Evolutionary conservation across 306 rosid species (phyloP).

Genomic region (Prunus mume): DNA sequence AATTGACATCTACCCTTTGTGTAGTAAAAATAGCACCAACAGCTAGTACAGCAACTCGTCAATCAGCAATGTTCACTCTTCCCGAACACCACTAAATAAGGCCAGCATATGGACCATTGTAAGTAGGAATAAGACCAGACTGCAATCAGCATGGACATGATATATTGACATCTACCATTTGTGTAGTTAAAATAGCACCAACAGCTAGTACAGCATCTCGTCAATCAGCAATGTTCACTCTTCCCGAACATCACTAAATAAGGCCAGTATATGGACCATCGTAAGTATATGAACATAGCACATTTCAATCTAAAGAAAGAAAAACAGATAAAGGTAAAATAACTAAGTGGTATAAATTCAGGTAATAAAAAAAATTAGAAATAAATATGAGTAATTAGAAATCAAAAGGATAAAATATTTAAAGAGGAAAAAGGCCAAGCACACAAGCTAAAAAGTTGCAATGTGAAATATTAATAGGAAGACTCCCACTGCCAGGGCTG

Average conservation of each 20-base stretch:
- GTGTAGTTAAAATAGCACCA: constrained; percentile 34
- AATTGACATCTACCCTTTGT: constrained; percentile 38
- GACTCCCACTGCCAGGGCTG: constrained; percentile 10
- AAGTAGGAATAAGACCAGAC: constrained; percentile 30
- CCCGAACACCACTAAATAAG: constrained; percentile 47
- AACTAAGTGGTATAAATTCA: neutral
- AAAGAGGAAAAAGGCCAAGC: neutral
- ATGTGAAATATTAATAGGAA: constrained; percentile 1
- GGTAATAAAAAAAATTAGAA: neutral
- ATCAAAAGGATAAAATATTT: neutral
- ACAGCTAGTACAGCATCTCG: constrained; percentile 48
- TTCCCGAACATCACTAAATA: constrained; percentile 48
- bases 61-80: constrained; percentile 40
- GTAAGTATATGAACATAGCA: constrained; percentile 30
- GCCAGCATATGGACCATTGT: constrained; percentile 14
- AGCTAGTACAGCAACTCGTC: constrained; percentile 42
- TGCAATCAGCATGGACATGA: constrained; percentile 36
- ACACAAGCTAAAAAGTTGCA: constrained; percentile 12
- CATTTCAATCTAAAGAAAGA: neutral
- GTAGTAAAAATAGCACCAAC: constrained; percentile 39
- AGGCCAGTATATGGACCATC: constrained; percentile 35
- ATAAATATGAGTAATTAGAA: neutral
- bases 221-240: constrained; percentile 44
- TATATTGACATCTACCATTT: constrained; percentile 36
- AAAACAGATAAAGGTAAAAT: neutral